These are phyloP conservation scores for Boletus sp. DNA, from an alignment of 768 basidiomycete genomes.

Conservation along the genomic window DNA sequence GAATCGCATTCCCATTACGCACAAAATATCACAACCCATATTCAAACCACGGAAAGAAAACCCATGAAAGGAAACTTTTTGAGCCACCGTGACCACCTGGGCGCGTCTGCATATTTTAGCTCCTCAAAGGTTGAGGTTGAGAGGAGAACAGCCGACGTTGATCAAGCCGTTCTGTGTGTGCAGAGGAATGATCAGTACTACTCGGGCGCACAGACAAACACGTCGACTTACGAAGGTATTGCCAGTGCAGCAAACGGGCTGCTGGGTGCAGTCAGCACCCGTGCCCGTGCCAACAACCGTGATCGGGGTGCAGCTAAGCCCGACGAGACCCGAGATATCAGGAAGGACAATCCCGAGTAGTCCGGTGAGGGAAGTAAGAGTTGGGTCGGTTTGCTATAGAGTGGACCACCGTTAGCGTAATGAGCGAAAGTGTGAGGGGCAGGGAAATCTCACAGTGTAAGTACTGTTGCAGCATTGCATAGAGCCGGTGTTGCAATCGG, in stretches of 20 bases:
- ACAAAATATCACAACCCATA: not conserved
- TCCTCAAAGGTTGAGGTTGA: not conserved
- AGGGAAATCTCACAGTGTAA: not conserved
- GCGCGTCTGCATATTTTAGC: not conserved
- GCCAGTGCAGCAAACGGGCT: slow-evolving; percentile 17
- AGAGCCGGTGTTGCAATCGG: slow-evolving; percentile 5
- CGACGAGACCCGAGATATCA: not conserved
- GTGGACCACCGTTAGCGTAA: not conserved
- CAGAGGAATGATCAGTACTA: not conserved
- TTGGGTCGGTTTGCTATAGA: not conserved
- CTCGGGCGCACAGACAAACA: no score
- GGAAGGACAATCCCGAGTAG: not conserved
- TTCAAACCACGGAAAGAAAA: not conserved
- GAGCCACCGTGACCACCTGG: not conserved
- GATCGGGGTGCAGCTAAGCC: slow-evolving; percentile 3
- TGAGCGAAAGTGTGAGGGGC: no score
- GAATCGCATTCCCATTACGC: not conserved
- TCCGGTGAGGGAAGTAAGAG: not conserved
- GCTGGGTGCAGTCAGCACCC: slow-evolving; percentile 1
- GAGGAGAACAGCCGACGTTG: slow-evolving; percentile 7
- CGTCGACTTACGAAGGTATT: slow-evolving; percentile 5
- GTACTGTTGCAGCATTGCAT: slow-evolving; percentile 8
- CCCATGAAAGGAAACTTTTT: not conserved
- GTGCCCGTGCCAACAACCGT: not conserved
- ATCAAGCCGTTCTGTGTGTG: slow-evolving; percentile 3